phyloP scores from a whole-genome alignment of 225 moss, liverwort and hornwort species.

The Pleurozium schreberi region DNA sequence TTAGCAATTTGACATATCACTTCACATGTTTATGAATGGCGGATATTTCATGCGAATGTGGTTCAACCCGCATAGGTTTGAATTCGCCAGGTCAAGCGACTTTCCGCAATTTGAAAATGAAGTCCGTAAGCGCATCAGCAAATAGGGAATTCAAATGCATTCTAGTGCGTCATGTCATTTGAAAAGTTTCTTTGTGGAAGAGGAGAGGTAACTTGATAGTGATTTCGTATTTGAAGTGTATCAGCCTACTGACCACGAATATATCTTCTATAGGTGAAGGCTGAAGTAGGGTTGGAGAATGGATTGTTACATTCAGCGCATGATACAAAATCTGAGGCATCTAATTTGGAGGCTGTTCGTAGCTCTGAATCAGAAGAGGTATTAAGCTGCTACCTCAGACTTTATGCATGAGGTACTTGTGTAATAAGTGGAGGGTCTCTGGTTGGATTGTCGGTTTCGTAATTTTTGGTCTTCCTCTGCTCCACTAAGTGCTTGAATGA shows the following conservation, averaged over 20 bases:
- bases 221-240: neutral
- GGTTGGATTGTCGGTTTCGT: neutral
- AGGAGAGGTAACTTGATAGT: neutral
- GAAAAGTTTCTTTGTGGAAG: neutral
- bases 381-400: neutral
- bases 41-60: neutral
- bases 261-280: conserved; percentile 15
- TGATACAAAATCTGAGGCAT: conserved; percentile 25
- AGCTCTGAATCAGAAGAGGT: conserved; percentile 27
- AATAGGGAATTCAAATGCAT: neutral
- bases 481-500: neutral
- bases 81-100: neutral
- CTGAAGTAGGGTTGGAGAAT: conserved; percentile 29
- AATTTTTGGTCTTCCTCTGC: neutral
- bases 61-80: neutral
- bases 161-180: neutral
- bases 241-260: neutral
- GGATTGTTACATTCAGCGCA: conserved; percentile 32
- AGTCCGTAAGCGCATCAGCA: neutral
- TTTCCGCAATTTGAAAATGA: neutral
- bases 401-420: neutral
- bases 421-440: neutral
- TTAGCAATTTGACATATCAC: neutral
- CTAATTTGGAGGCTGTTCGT: conserved; percentile 20
- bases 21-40: neutral